These are phyloP conservation scores for Zelopaecilomyces penicillatus DNA, from an alignment of 2,329 filamentous ascomycete genomes.

Conservation along the genomic window DNA sequence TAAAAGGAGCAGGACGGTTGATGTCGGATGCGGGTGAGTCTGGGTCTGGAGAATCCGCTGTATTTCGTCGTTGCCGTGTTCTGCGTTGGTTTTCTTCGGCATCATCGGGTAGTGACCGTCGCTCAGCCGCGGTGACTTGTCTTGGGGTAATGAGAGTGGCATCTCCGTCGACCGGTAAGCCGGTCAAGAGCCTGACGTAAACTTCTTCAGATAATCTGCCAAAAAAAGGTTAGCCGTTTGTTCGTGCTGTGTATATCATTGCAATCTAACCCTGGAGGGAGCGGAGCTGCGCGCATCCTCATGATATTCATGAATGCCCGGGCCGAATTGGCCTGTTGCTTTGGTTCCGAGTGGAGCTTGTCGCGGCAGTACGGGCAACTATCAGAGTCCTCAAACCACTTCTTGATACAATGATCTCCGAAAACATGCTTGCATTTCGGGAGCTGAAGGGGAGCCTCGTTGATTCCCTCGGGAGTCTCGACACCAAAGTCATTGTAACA, in stretches of 20 bases:
- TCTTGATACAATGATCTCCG: slow-evolving; percentile 55
- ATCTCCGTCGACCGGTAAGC: slow-evolving; percentile 10
- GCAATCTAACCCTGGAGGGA: slow-evolving; percentile 14
- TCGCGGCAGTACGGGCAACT: slow-evolving; percentile 58
- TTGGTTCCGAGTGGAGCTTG: slow-evolving; percentile 46
- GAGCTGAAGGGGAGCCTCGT: slow-evolving; percentile 48
- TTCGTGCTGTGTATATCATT: neutral
- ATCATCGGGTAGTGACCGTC: slow-evolving; percentile 22
- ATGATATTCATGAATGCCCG: slow-evolving; percentile 24
- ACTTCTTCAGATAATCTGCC: slow-evolving; percentile 13
- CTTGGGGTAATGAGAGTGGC: slow-evolving; percentile 10
- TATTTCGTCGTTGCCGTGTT: slow-evolving; percentile 18
- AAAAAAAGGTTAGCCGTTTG: slow-evolving; percentile 4
- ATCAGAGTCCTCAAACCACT: slow-evolving; percentile 55
- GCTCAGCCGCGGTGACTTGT: slow-evolving; percentile 10
- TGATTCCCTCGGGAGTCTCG: slow-evolving; percentile 48
- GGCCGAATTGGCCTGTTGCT: slow-evolving; percentile 12
- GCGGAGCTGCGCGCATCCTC: slow-evolving; percentile 16
- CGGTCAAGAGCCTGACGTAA: slow-evolving; percentile 11
- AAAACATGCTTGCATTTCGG: slow-evolving; percentile 58
- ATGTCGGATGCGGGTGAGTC: neutral
- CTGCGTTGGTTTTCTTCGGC: slow-evolving; percentile 19
- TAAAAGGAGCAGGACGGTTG: neutral
- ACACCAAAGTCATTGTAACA: slow-evolving; percentile 57
- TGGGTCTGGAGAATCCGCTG: neutral